phyloP scores from a whole-genome alignment of 2,329 filamentous ascomycete species.

The Capronia americana region DNA sequence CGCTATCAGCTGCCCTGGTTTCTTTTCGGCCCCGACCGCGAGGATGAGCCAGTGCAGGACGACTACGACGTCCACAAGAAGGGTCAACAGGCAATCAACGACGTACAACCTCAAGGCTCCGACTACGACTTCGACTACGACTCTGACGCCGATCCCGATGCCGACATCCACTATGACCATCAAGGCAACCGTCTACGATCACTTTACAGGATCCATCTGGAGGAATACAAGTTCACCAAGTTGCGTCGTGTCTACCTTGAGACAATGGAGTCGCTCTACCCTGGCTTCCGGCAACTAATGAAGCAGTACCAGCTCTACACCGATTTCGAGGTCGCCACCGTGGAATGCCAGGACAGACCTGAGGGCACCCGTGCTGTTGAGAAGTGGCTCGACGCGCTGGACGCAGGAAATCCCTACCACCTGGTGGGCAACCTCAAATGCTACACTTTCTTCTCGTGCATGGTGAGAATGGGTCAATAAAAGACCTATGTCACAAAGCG shows the following conservation, averaged over 20 bases:
- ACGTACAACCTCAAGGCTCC: not conserved
- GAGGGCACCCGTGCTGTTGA: not conserved
- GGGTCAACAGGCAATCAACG: not conserved
- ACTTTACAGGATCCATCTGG: not conserved
- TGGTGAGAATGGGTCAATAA: not conserved
- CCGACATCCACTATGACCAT: not conserved
- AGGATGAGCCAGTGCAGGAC: not conserved
- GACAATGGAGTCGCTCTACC: not conserved
- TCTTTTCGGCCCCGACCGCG: not conserved
- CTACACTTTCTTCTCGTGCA: not conserved
- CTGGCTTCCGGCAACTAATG: not conserved
- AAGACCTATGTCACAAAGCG: not conserved
- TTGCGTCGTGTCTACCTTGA: conserved; percentile 1
- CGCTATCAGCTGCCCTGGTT: not conserved
- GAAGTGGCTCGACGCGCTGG: not conserved
- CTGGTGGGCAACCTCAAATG: not conserved
- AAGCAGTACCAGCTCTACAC: not conserved
- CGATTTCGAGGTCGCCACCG: not conserved
- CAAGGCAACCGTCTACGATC: not conserved
- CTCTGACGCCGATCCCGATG: not conserved
- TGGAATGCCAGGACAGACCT: not conserved
- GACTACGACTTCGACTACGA: not conserved
- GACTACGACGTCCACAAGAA: not conserved
- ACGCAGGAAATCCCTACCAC: not conserved
- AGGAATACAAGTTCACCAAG: not conserved